phyloP scores from a whole-genome alignment of 1,284 basidiomycete genomes.

The Mycena citricolor region DNA sequence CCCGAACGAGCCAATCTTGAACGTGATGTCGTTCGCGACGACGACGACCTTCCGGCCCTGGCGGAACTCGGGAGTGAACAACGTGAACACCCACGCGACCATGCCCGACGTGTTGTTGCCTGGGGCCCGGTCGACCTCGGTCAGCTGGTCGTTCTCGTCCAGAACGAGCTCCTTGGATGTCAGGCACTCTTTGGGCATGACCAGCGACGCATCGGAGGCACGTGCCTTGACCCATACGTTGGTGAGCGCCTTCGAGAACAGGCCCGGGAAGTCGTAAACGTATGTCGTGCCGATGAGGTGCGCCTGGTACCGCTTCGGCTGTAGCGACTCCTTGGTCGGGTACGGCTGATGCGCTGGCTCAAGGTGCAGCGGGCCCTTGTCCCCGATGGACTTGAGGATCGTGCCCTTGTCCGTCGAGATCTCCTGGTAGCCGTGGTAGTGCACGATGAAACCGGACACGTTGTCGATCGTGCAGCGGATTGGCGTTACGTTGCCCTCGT shows the following conservation, averaged over 20 bases:
- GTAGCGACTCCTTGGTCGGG: conserved; percentile 97
- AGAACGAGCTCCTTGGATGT: conserved; percentile 89
- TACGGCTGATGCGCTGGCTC: conserved; percentile 92
- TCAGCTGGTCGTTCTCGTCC: conserved; percentile 89
- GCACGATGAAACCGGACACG: conserved; percentile 97
- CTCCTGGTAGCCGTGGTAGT: conserved; percentile 99
- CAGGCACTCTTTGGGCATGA: conserved; percentile 76
- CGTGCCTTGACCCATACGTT: conserved; percentile 87
- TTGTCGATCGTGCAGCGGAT: conserved; percentile 99
- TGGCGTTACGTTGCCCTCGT: conserved; percentile 89
- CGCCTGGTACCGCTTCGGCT: conserved; percentile 99
- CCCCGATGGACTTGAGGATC: conserved; percentile 95
- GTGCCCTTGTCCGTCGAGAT: conserved; percentile 94
- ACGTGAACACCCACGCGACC: conserved; percentile 96
- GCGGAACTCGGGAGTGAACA: conserved; percentile 93
- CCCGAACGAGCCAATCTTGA: conserved; percentile 98
- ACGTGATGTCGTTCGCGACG: conserved; percentile 98
- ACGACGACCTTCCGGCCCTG: conserved; percentile 86
- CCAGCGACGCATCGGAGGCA: conserved; percentile 62
- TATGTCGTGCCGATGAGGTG: conserved; percentile 98
- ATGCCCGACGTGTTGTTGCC: conserved; percentile 97
- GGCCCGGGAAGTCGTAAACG: conserved; percentile 98
- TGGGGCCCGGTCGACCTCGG: conserved; percentile 87
- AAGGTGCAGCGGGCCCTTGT: conserved; percentile 90
- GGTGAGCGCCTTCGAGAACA: conserved; percentile 95